Evolutionary conservation across 2,329 filamentous ascomycete genomes (phyloP).

Genomic region (Cordyceps cicadae): DNA sequence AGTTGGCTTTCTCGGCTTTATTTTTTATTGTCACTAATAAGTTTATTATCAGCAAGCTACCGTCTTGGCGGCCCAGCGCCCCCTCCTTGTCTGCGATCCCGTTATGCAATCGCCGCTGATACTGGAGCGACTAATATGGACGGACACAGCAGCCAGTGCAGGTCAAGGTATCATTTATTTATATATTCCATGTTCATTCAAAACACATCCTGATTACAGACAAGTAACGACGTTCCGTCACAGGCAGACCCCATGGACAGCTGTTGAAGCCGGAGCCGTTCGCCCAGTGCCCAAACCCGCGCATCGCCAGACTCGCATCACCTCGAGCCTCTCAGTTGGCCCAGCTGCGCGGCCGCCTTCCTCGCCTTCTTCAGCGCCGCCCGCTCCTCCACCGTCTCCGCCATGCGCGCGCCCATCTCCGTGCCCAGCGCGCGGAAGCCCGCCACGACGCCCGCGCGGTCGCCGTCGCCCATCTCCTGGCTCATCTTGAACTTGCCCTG

Average conservation of each 20-base stretch:
- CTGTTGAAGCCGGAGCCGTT: no score
- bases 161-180: no score
- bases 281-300: background rate
- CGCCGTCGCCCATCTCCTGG: constrained; percentile 46
- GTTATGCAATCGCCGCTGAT: background rate
- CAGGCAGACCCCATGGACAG: no score
- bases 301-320: background rate
- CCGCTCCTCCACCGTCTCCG: constrained; percentile 6
- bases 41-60: background rate
- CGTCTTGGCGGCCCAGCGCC: background rate
- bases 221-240: no score
- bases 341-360: background rate
- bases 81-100: background rate
- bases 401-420: background rate
- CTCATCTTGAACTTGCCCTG: constrained; percentile 62
- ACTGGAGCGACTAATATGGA: background rate
- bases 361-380: constrained; percentile 4
- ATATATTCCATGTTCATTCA: no score
- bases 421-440: constrained; percentile 37
- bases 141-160: background rate
- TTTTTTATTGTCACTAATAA: no score
- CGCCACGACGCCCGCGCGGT: constrained; percentile 46
- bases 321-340: background rate
- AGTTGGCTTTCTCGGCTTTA: background rate
- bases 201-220: no score